These are phyloP conservation scores for Heliamphora exappendiculata DNA, from an alignment of 148 eudicot genomes.

Conservation along the genomic window DNA sequence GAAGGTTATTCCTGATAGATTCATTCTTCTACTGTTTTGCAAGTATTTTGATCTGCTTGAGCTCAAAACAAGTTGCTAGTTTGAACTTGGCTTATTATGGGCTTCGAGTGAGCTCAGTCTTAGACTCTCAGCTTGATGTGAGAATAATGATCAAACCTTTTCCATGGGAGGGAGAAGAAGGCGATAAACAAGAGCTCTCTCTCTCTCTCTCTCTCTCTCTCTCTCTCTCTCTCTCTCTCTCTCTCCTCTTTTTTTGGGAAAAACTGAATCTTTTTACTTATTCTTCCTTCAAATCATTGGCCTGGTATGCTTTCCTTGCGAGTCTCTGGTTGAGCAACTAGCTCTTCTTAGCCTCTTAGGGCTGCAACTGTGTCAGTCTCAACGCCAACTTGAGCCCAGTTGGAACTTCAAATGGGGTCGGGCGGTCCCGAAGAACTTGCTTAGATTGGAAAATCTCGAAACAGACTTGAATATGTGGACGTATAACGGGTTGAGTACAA, in stretches of 20 bases:
- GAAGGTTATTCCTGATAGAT: conserved; percentile 41
- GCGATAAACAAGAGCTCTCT: background rate
- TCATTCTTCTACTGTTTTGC: background rate
- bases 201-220: no score
- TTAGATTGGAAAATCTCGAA: background rate
- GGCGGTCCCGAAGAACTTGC: background rate
- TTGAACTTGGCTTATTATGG: background rate
- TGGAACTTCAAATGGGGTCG: background rate
- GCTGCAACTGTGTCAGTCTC: background rate
- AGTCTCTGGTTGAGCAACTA: background rate
- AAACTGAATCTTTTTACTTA: no score
- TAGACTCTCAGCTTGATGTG: background rate
- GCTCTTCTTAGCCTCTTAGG: background rate
- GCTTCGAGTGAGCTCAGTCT: background rate
- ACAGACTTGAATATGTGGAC: background rate
- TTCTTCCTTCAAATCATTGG: background rate
- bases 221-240: no score
- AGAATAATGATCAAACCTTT: background rate
- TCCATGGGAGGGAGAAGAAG: background rate
- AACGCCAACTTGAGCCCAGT: background rate
- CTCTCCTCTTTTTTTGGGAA: no score
- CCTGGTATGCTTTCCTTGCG: background rate
- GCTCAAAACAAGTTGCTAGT: conserved; percentile 1
- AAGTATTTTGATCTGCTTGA: conserved; percentile 6
- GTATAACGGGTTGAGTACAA: background rate